These are phyloP conservation scores for Dactylorhiza incarnata DNA, from an alignment of 106 monocot genomes.

Conservation along the genomic window DNA sequence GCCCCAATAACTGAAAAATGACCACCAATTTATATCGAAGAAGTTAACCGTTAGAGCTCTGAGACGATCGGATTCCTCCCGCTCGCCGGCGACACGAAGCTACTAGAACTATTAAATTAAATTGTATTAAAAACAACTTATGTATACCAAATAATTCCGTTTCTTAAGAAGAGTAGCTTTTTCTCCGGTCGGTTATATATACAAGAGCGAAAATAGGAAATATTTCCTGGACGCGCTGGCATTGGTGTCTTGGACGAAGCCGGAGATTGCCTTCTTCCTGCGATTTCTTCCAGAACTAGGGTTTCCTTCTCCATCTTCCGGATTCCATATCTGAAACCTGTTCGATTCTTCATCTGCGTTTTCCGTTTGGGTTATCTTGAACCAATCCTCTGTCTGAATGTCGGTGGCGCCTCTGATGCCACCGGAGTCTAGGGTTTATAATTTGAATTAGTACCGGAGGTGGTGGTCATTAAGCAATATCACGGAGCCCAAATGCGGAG, in stretches of 20 bases:
- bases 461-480: conserved; percentile 55
- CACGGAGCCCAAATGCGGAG: conserved; percentile 34
- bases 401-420: not conserved
- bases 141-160: not conserved
- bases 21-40: not conserved
- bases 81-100: not conserved
- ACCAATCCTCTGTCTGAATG: not conserved
- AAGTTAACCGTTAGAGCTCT: not conserved
- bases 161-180: not conserved
- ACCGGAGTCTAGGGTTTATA: conserved; percentile 13
- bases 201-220: not conserved
- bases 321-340: not conserved
- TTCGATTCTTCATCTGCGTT: not conserved
- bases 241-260: not conserved
- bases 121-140: not conserved
- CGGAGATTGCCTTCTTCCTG: not conserved
- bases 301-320: not conserved
- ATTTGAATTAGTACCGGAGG: not conserved
- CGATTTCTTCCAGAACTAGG: not conserved
- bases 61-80: not conserved
- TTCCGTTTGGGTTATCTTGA: not conserved
- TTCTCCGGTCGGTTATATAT: not conserved
- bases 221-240: not conserved
- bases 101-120: not conserved
- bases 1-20: no score